Percentiles rank a stretch among this genome's conserved stretches.
Conservation (phyloP, 805 yeast species). For the Cyberlindnera subsufficiens region DNA sequence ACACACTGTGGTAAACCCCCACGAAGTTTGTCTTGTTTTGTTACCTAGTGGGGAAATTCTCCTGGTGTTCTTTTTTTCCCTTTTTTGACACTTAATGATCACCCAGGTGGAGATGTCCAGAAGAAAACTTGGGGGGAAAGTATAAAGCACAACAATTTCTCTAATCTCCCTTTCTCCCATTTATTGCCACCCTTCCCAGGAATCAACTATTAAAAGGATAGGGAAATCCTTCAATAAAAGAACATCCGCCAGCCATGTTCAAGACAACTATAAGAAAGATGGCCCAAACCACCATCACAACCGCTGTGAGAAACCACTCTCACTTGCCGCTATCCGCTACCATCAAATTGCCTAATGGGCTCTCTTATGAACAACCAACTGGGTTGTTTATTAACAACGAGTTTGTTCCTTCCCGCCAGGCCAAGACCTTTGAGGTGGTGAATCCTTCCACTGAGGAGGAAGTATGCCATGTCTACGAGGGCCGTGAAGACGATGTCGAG, state of each 20-base stretch:
- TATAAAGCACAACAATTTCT: too few relatives aligned
- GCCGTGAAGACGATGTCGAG: constrained; percentile 73
- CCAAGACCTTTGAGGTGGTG: constrained; percentile 55
- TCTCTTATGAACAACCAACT: constrained; percentile 65
- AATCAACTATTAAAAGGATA: neutral
- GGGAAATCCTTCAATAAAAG: too few relatives aligned
- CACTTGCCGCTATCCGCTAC: constrained; percentile 38
- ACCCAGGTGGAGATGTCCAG: too few relatives aligned
- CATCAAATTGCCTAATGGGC: constrained; percentile 64
- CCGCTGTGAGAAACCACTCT: constrained; percentile 6
- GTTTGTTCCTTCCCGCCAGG: constrained; percentile 53
- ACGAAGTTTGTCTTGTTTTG: too few relatives aligned
- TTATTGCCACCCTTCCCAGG: too few relatives aligned
- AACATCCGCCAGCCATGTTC: neutral
- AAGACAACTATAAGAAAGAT: neutral
- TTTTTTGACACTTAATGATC: too few relatives aligned
- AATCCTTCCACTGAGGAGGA: constrained; percentile 70
- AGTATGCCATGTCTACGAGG: constrained; percentile 66
- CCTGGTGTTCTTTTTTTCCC: too few relatives aligned
- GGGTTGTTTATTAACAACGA: constrained; percentile 76
- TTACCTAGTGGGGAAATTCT: too few relatives aligned
- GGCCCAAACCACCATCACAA: neutral
- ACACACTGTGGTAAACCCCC: too few relatives aligned
- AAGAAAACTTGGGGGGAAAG: too few relatives aligned
- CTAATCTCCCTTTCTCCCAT: too few relatives aligned